These are phyloP conservation scores for Vigna unguiculata DNA, from an alignment of 306 rosid species.

Conservation along the genomic window DNA sequence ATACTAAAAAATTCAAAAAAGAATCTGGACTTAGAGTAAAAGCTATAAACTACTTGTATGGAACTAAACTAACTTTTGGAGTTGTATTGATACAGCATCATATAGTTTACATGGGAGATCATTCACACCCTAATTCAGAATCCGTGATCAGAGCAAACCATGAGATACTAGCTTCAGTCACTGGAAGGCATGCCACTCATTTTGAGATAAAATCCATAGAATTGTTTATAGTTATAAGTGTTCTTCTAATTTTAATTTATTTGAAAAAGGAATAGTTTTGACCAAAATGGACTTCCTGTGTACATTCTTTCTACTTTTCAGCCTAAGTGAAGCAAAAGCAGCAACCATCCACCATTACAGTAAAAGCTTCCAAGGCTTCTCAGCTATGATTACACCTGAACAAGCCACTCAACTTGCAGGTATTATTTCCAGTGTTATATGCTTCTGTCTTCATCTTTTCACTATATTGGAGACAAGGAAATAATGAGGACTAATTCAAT, in stretches of 20 bases:
- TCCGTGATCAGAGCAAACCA: slow-evolving; percentile 67
- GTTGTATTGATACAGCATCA: slow-evolving; percentile 57
- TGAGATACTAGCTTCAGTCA: slow-evolving; percentile 65
- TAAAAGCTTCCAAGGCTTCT: slow-evolving; percentile 76
- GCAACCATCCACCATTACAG: slow-evolving; percentile 65
- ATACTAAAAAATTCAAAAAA: too few relatives aligned
- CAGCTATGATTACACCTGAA: slow-evolving; percentile 66
- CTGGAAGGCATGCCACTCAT: slow-evolving; percentile 56
- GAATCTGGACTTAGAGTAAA: too few relatives aligned
- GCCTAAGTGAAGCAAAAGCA: slow-evolving; percentile 55
- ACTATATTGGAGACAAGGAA: slow-evolving; percentile 19
- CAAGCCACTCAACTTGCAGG: slow-evolving; percentile 71
- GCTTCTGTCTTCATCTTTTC: slow-evolving; percentile 5
- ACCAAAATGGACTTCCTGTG: neutral
- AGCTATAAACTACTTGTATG: neutral
- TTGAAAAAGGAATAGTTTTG: slow-evolving; percentile 1
- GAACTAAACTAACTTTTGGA: slow-evolving; percentile 35
- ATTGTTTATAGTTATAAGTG: neutral
- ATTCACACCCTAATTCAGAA: slow-evolving; percentile 66
- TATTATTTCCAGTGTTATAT: slow-evolving; percentile 31
- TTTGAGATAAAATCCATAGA: slow-evolving; percentile 5
- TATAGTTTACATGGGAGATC: slow-evolving; percentile 75
- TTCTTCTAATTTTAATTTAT: neutral
- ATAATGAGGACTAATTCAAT: neutral
- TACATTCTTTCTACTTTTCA: slow-evolving; percentile 48